A percentile compares a stretch with the other conserved stretches of the same genome.
These are phyloP conservation scores for Metschnikowia continentalis DNA, from an alignment of 805 yeast genomes.

Conservation along the genomic window DNA sequence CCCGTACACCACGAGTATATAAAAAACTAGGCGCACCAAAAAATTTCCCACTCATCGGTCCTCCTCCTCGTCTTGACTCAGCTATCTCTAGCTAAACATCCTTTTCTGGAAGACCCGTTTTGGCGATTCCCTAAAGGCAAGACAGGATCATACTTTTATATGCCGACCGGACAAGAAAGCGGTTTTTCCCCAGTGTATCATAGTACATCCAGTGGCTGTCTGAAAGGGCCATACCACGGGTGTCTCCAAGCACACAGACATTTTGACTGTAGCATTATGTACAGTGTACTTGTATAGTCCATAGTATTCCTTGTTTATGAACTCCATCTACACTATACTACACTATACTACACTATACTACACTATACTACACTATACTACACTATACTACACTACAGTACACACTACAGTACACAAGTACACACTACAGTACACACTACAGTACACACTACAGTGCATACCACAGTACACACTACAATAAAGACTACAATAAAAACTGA, in stretches of 20 bases:
- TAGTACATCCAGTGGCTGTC: constrained; percentile 40
- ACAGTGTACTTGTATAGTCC: no score
- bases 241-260: constrained; percentile 51
- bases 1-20: constrained; percentile 14
- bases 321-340: no score
- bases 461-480: no score
- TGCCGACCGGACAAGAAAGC: constrained; percentile 22
- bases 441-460: no score
- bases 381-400: no score
- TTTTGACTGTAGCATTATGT: neutral
- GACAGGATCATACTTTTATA: constrained; percentile 10
- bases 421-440: no score
- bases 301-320: no score
- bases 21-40: neutral
- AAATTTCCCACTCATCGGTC: constrained; percentile 2
- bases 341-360: no score
- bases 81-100: constrained; percentile 19
- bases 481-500: no score
- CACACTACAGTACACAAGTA: no score
- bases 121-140: constrained; percentile 39
- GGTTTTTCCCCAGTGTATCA: constrained; percentile 39
- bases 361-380: no score
- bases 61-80: constrained; percentile 14
- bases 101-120: constrained; percentile 39
- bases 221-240: constrained; percentile 31